Conservation (phyloP, 352 stramenopile species). For the Pythium guiyangense region DNA sequence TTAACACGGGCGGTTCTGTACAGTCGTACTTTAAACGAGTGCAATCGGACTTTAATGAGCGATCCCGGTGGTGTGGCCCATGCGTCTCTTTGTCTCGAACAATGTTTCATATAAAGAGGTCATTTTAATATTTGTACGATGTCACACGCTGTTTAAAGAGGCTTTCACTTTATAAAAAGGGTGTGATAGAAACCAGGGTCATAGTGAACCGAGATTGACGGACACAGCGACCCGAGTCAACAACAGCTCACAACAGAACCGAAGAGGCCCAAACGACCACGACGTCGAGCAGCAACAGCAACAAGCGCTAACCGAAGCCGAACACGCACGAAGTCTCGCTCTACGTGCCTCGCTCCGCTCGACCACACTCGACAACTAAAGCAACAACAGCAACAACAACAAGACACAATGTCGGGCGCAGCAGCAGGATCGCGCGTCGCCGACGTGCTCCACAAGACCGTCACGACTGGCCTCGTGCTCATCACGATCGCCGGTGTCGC, state of each 20-base stretch:
- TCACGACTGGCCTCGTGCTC: constrained; percentile 67
- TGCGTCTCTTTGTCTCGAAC: neutral
- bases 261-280: neutral
- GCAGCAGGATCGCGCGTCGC: constrained; percentile 39
- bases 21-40: constrained; percentile 7
- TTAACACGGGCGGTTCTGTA: neutral
- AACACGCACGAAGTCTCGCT: neutral
- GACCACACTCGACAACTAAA: neutral
- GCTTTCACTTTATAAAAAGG: neutral
- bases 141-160: neutral
- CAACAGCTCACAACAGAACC: neutral
- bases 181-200: neutral
- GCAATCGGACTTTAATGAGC: neutral
- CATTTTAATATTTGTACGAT: neutral
- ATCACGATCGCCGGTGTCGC: constrained; percentile 59
- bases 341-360: neutral
- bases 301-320: neutral
- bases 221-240: no score
- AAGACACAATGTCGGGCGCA: constrained; percentile 18
- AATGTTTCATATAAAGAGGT: neutral
- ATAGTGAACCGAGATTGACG: no score
- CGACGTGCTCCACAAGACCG: constrained; percentile 80
- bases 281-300: no score
- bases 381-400: neutral
- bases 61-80: constrained; percentile 9